Conservation (phyloP, 805 yeast species). For the Candida schatavii region DNA sequence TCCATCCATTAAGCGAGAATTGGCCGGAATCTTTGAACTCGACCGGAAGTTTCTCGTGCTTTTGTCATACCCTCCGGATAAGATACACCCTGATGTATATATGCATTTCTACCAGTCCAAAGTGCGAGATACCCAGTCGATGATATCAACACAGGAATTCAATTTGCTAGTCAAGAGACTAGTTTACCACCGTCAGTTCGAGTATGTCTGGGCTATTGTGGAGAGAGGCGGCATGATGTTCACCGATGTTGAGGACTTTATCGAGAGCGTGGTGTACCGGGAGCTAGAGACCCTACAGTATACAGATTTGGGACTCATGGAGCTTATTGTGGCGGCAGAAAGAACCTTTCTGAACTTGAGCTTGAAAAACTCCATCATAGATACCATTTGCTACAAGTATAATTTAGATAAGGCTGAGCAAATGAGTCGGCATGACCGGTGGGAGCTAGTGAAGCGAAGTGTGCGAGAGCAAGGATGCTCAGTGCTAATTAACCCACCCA, state of each 20-base stretch:
- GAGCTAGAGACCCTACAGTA: conserved; percentile 17
- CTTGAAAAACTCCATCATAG: conserved; percentile 16
- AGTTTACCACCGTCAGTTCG: conserved; percentile 29
- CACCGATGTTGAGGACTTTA: conserved; percentile 35
- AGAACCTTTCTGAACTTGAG: conserved; percentile 9
- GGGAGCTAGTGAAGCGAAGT: too few relatives aligned
- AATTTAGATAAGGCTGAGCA: conserved; percentile 5
- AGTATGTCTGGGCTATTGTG: conserved; percentile 28
- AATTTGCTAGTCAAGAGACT: conserved; percentile 24
- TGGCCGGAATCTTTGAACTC: conserved; percentile 25
- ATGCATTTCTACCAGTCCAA: conserved; percentile 12
- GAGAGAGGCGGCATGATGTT: conserved; percentile 25
- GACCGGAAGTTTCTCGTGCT: conserved; percentile 27
- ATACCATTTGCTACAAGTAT: conserved; percentile 16
- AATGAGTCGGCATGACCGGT: too few relatives aligned
- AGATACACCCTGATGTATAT: conserved; percentile 28
- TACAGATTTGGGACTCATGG: conserved; percentile 23
- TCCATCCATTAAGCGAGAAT: conserved; percentile 14
- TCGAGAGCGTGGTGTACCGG: conserved; percentile 22
- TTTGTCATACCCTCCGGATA: conserved; percentile 29
- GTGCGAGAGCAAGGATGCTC: too few relatives aligned
- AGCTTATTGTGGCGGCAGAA: conserved; percentile 21
- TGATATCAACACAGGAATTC: conserved; percentile 9
- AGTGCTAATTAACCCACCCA: too few relatives aligned
- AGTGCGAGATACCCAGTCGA: conserved; percentile 8